phyloP scores from a whole-genome alignment of 2,329 filamentous ascomycete genomes.

The Coniella vitis region DNA sequence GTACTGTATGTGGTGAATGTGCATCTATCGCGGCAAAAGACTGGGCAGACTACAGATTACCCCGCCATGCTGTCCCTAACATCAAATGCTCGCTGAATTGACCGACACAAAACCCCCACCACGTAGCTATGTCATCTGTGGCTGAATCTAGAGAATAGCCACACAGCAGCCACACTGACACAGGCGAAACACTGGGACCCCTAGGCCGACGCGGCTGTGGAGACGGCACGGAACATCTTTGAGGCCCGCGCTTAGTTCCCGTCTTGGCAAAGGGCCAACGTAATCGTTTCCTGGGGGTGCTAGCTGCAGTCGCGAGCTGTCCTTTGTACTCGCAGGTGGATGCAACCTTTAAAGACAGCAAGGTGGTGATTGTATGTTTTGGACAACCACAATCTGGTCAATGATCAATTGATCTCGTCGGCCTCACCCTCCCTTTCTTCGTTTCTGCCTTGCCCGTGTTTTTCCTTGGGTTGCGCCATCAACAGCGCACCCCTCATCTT shows the following conservation, averaged over 20 bases:
- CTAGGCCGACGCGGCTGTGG: not conserved
- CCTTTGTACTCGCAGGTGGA: slow-evolving; percentile 16
- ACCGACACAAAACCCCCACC: slow-evolving; percentile 6
- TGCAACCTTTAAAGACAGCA: slow-evolving; percentile 18
- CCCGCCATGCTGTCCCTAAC: slow-evolving; percentile 3
- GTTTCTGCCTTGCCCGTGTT: not conserved
- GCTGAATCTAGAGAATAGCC: not conserved
- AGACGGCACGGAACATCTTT: not conserved
- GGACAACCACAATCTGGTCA: slow-evolving; percentile 15
- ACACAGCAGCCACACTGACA: not conserved
- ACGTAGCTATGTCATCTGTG: slow-evolving; percentile 4
- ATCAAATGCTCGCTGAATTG: slow-evolving; percentile 9
- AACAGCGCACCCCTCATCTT: slow-evolving; percentile 20
- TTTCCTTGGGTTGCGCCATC: slow-evolving; percentile 17
- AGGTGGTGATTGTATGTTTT: not conserved
- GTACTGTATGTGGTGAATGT: no score
- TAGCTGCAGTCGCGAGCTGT: not conserved
- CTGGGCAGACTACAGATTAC: slow-evolving; percentile 6
- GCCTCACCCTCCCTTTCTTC: slow-evolving; percentile 6
- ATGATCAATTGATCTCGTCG: slow-evolving; percentile 17
- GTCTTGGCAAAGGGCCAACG: slow-evolving; percentile 12
- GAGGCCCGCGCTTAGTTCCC: slow-evolving; percentile 8
- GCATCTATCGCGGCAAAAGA: not conserved
- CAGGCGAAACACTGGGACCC: not conserved
- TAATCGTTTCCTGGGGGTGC: not conserved